These are phyloP conservation scores for Fremontodendron californicum DNA, from an alignment of 345 rosid species.

Conservation along the genomic window DNA sequence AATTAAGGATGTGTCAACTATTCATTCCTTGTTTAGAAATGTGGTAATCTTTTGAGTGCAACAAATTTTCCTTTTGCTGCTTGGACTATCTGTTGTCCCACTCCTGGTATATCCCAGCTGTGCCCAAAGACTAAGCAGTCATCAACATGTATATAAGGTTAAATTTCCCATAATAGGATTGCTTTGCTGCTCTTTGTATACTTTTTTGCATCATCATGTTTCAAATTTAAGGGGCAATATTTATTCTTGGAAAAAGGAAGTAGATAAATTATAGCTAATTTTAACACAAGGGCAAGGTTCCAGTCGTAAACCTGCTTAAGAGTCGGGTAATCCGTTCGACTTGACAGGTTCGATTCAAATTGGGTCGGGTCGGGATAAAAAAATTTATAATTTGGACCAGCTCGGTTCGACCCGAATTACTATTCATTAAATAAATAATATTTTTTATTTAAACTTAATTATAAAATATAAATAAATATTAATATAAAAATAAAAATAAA, in stretches of 20 bases:
- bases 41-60: slow-evolving; percentile 2
- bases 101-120: background rate
- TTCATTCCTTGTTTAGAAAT: background rate
- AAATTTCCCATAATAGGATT: background rate
- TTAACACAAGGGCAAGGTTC: slow-evolving; percentile 5
- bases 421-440: too few species aligned
- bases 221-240: slow-evolving; percentile 7
- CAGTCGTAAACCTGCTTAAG: too few species aligned
- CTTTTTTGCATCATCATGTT: slow-evolving; percentile 15
- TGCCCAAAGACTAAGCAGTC: background rate
- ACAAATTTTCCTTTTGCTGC: background rate
- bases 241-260: background rate
- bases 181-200: background rate
- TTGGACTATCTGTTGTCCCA: slow-evolving; percentile 8
- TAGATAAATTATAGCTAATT: slow-evolving; percentile 8
- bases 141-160: background rate
- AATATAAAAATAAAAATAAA: too few species aligned
- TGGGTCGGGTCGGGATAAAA: too few species aligned
- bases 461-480: too few species aligned
- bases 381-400: too few species aligned
- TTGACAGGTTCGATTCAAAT: too few species aligned
- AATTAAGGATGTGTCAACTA: background rate
- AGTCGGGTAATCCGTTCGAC: too few species aligned
- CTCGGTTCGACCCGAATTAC: too few species aligned
- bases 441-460: too few species aligned